phyloP scores from a whole-genome alignment of 2,329 filamentous ascomycete genomes.

The Aspergillus vadensis region DNA sequence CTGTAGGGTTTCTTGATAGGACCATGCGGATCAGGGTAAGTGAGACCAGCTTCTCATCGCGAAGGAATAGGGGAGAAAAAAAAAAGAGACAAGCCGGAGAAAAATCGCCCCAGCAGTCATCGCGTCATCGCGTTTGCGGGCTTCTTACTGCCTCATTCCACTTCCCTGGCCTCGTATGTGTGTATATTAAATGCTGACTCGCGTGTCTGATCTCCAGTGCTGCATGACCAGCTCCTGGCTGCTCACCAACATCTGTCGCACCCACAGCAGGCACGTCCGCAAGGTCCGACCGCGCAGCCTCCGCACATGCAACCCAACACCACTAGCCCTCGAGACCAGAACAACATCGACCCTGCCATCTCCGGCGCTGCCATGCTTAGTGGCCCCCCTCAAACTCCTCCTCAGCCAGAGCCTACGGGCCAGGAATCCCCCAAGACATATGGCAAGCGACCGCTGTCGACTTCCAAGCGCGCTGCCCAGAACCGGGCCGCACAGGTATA shows the following conservation, averaged over 20 bases:
- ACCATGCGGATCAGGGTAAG: conserved; percentile 51
- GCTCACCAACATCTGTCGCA: conserved; percentile 49
- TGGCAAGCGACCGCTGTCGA: conserved; percentile 84
- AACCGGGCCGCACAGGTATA: conserved; percentile 93
- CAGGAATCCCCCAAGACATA: conserved; percentile 68
- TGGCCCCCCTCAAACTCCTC: conserved; percentile 35
- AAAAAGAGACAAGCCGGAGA: neutral
- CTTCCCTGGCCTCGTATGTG: neutral
- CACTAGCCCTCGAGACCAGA: conserved; percentile 50
- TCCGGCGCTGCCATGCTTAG: conserved; percentile 55
- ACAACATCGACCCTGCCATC: conserved; percentile 62
- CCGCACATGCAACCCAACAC: conserved; percentile 43
- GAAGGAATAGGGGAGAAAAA: neutral
- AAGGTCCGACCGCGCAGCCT: conserved; percentile 47
- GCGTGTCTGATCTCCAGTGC: conserved; percentile 45
- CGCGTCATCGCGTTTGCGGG: neutral
- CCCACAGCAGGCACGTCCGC: conserved; percentile 42
- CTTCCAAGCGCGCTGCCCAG: conserved; percentile 93
- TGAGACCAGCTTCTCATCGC: conserved; percentile 22
- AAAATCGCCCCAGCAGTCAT: neutral
- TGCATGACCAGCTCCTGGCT: conserved; percentile 64
- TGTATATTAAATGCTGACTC: conserved; percentile 16
- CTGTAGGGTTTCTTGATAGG: conserved; percentile 29
- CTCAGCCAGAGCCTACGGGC: conserved; percentile 29
- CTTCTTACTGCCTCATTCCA: neutral